A percentile compares a stretch with the other conserved stretches of the same genome.
Conservation (phyloP, 78 protist genomes). For the Tieghemostelium lacteum region DNA sequence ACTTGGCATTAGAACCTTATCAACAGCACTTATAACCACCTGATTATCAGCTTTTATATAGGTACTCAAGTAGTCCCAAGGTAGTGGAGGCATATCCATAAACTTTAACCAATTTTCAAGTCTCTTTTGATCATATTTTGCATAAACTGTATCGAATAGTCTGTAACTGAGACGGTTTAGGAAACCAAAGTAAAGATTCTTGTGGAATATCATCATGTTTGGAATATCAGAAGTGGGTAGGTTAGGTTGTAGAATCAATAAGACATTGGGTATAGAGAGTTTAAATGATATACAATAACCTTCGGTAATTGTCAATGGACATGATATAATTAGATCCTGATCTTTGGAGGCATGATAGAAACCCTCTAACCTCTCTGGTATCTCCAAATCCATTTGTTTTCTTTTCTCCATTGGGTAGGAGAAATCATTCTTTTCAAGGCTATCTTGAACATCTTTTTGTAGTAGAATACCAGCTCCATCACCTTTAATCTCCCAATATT, state of each 20-base stretch:
- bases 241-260: background rate
- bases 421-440: no score
- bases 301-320: background rate
- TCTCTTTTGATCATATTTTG: background rate
- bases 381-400: background rate
- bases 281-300: background rate
- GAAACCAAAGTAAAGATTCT: no score
- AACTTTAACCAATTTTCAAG: background rate
- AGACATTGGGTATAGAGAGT: background rate
- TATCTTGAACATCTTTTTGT: background rate
- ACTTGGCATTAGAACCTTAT: background rate
- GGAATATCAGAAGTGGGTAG: background rate
- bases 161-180: background rate
- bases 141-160: background rate
- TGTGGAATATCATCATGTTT: background rate
- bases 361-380: background rate
- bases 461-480: background rate
- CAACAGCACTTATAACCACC: background rate
- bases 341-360: background rate
- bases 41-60: background rate
- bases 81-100: background rate
- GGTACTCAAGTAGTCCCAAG: background rate
- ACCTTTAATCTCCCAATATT: constrained; percentile 2
- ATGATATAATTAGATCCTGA: background rate
- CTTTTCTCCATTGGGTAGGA: background rate